Evolutionary conservation across 1,139 yeast species (phyloP).

Genomic region (Kodamaea plutei): DNA sequence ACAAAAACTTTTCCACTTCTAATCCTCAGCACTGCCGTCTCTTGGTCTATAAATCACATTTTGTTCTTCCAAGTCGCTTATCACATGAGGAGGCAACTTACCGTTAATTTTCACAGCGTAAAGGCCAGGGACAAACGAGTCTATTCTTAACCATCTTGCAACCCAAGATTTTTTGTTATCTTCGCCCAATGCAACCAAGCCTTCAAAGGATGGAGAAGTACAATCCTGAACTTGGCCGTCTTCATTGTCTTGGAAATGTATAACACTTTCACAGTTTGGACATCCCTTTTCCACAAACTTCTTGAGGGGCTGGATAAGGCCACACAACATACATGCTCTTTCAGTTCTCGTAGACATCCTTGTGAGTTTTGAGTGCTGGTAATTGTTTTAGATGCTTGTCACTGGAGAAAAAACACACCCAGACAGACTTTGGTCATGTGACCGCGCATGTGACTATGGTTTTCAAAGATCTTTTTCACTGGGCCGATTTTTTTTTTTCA

Average conservation of each 20-base stretch:
- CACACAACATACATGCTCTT: constrained; percentile 97
- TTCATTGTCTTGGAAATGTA: constrained; percentile 75
- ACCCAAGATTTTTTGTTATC: constrained; percentile 88
- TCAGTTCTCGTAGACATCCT: constrained; percentile 70
- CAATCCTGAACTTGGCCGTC: constrained; percentile 84
- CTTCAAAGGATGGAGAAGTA: constrained; percentile 96
- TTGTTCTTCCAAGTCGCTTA: constrained; percentile 65
- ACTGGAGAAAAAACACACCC: no score
- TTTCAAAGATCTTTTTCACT: not conserved
- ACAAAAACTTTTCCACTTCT: constrained; percentile 9
- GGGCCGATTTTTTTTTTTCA: constrained; percentile 1
- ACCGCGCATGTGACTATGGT: constrained; percentile 1
- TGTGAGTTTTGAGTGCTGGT: no score
- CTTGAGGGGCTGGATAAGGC: constrained; percentile 74
- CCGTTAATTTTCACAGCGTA: constrained; percentile 95
- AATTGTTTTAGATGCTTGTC: no score
- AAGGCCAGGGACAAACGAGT: constrained; percentile 82
- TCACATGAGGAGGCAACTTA: constrained; percentile 80
- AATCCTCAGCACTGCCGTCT: constrained; percentile 92
- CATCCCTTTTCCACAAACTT: constrained; percentile 82
- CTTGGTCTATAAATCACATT: constrained; percentile 88
- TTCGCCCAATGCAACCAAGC: constrained; percentile 85
- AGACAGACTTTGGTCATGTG: no score
- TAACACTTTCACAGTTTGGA: constrained; percentile 93
- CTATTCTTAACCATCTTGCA: constrained; percentile 93